phyloP scores from a whole-genome alignment of 2,329 filamentous ascomycete genomes.

The Aspergillus uvarum region DNA sequence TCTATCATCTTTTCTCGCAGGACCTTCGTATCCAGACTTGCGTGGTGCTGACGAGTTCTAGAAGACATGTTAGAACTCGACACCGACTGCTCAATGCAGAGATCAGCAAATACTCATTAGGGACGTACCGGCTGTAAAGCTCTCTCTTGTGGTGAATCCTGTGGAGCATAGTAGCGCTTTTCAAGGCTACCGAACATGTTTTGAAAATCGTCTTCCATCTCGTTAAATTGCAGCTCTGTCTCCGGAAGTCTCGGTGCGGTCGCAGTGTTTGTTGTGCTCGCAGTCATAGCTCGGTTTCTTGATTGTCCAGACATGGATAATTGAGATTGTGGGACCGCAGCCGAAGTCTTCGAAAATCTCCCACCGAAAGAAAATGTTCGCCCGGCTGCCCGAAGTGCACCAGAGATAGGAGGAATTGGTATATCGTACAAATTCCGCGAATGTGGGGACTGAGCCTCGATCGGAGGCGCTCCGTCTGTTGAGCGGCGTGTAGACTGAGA shows the following conservation, averaged over 20 bases:
- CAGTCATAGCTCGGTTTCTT: slow-evolving; percentile 51
- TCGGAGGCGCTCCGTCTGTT: slow-evolving; percentile 47
- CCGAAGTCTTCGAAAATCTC: slow-evolving; percentile 36
- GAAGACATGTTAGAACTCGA: slow-evolving; percentile 19
- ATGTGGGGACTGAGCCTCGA: slow-evolving; percentile 38
- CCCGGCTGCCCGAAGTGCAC: slow-evolving; percentile 48
- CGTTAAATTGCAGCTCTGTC: slow-evolving; percentile 42
- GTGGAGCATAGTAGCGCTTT: slow-evolving; percentile 30
- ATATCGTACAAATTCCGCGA: slow-evolving; percentile 43
- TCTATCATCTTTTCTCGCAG: slow-evolving; percentile 25
- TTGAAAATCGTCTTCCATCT: slow-evolving; percentile 48
- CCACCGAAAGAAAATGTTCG: slow-evolving; percentile 56
- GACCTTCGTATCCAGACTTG: slow-evolving; percentile 16
- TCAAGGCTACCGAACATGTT: slow-evolving; percentile 54
- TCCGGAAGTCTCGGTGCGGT: slow-evolving; percentile 54
- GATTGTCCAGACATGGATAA: slow-evolving; percentile 26
- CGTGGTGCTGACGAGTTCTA: slow-evolving; percentile 28
- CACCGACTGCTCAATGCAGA: neutral
- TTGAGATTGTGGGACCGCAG: slow-evolving; percentile 23
- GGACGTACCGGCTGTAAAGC: slow-evolving; percentile 24
- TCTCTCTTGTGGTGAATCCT: slow-evolving; percentile 26
- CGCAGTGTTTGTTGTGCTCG: slow-evolving; percentile 52
- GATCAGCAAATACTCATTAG: neutral
- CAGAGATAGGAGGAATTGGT: slow-evolving; percentile 43
- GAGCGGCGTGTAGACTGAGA: slow-evolving; percentile 59